Evolutionary conservation across 495 filamentous ascomycete species (phyloP).

Genomic region (Aspergillus ostianus): DNA sequence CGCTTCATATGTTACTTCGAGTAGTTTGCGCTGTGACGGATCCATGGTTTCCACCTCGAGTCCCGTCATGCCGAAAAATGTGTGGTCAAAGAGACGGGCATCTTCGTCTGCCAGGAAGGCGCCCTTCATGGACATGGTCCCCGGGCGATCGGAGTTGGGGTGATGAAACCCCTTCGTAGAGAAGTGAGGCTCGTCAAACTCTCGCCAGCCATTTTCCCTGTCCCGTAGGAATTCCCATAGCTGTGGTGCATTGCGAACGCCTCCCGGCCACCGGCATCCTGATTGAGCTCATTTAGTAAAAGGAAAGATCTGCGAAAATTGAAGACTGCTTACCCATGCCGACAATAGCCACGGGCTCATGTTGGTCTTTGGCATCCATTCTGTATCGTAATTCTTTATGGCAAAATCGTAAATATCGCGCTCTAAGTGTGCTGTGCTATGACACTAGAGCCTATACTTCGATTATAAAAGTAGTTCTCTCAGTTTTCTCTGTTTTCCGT

Average conservation of each 20-base stretch:
- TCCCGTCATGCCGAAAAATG: constrained; percentile 38
- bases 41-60: constrained; percentile 34
- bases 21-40: constrained; percentile 32
- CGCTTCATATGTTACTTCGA: constrained; percentile 34
- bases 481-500: too few relatives aligned
- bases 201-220: constrained; percentile 21
- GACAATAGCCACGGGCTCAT: constrained; percentile 20
- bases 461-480: too few relatives aligned
- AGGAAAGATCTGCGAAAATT: too few relatives aligned
- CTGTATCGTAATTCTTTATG: too few relatives aligned
- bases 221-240: constrained; percentile 26
- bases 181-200: neutral
- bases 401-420: too few relatives aligned
- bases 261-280: constrained; percentile 5
- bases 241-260: constrained; percentile 13
- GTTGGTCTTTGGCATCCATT: neutral
- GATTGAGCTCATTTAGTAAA: too few relatives aligned
- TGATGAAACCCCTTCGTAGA: neutral
- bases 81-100: constrained; percentile 44
- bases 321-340: constrained; percentile 20
- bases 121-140: constrained; percentile 29
- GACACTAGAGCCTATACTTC: too few relatives aligned
- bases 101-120: constrained; percentile 45
- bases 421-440: too few relatives aligned
- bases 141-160: constrained; percentile 32